Evolutionary conservation across 2,329 filamentous ascomycete genomes (phyloP), one percentile per base, ranked within the genome.

Genomic region (Trichoderma sp.): DNA sequence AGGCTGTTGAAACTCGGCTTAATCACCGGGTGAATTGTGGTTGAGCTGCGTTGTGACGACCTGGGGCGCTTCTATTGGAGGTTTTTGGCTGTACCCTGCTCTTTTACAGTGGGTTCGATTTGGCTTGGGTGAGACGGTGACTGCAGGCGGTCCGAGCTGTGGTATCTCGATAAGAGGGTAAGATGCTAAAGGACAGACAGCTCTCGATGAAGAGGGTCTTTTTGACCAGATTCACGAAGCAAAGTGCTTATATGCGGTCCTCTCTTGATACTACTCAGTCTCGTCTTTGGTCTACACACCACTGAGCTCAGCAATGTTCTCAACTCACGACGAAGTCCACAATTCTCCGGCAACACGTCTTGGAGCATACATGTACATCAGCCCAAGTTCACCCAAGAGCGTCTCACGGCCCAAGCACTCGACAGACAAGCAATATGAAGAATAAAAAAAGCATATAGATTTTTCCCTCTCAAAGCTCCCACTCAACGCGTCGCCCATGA

Each of bases 391-490:
- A 6, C 3, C 2, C 19, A 21, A 50, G 5, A 15, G n/a, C 21
- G 3, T 9, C 5, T 48, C n/a, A 45, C 30, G 14, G 34, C 34
- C 9, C 10, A 30, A 9, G 26, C 4, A 15, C 7, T 26, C 26
- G 17, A 19, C 7, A 28, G 28, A 55, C 1, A 21, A 24, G 17
- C 50, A 14, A 47, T 66, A 68, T 64, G 51, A 72, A 70, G 71
- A 74, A 76, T 80, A 78, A 75, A 77, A 79, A 79, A 74, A 71
- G 70, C 75, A 79, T 79, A 78, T 82, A 79, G 81, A 81, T 81
- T 60, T 81, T 64, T 81, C 50, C 45, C 28, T 41, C 28, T 39
- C 51, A 82, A 3, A 80, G 82, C 79, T 81, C 79, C 80, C 79
- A 75, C 73, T 41, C 61, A 44, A n/a, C 61, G 70, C 73, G 71